Evolutionary conservation across 306 rosid species (phyloP), one percentile per base, ranked within the genome.

Genomic region (Aeschynomene evenia): DNA sequence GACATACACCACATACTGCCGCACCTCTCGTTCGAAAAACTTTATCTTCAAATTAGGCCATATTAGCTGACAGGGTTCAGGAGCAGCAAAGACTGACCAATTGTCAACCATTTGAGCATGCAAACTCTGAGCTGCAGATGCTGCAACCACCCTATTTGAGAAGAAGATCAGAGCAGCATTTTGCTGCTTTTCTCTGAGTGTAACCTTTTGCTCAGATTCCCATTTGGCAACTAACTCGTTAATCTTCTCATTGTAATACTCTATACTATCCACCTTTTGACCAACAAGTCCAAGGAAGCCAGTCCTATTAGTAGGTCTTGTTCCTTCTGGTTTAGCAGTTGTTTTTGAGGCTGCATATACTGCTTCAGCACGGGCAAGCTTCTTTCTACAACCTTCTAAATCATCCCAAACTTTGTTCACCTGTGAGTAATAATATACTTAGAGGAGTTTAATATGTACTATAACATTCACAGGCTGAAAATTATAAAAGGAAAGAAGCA

Each of bases 121-220:
- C 33, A 95, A 79, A 56, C 84, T 81, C 89, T 95, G 99, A 68
- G 92, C 84, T 18, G 99, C 99, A 70, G 95, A 81, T 71, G 96
- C 92, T 57, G 99, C 97, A 67, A 71, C 50, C 24, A 78, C 85
- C 76, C 92, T 80, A 75, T 20, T 84, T 4, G 86, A 83, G 88
- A 91, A 89, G 76, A 95, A 89, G 4, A 91, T 78, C 24, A 91
- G 1, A 70, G 97, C 99, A 26, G 96, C 90, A 73, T 68, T 40
- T 79, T 74, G 84, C 79, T 95, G 97, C 84, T 91, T 95, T 66
- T 91, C 97, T 72, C 87, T 84, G 34, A 91, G 91, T 52, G 97
- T 95, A 53, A 15, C 57, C 74, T 95, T 95, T 61, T 84, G 97
- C 76, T 95, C 97, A 18, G 91, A 22, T 77, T 91, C 97, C 80